Evolutionary conservation across 2,329 filamentous ascomycete species (phyloP), one percentile per base, ranked within the genome.

Genomic region (Stagonosporopsis tanaceti): DNA sequence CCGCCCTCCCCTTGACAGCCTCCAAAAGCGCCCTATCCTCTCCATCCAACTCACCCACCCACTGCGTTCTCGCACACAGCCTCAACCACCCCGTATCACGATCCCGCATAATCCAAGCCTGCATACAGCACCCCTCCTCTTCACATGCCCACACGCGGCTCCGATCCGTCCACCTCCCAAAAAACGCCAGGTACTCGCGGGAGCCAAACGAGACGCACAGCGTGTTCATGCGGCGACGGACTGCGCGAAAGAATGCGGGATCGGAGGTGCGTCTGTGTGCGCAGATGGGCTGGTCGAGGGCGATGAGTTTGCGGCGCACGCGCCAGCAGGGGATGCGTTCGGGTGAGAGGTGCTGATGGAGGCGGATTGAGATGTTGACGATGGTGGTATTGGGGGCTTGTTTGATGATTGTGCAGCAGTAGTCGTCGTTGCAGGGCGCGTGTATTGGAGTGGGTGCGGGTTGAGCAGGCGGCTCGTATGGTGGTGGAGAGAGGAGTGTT

Each of bases 211-310:
- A 52, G 15, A 57, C 47, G 14, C 48, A 57, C 6, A 52, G 28
- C 8, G 54, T 51, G n/a, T 57, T 57, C 30, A 37, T 57, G 2
- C 54, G 37, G 3, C 54, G 54, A 4, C 54, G 47, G 5, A 52
- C 42, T 24, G 47, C 37, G 4, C 54, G 42, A 38, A 57, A 57
- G n/a, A 57, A 57, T 5, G 47, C 54, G 3, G 54, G 54, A 6
- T 57, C 54, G 6, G 54, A 52, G 4, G 54, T 57, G 44, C 38
- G 42, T 17, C 47, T 20, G 20, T 57, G 54, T 9, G 37, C 37
- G 44, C 54, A 57, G 38, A 57, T 57, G 12, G 54, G 54, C 32
- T 57, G 54, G 37, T 57, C 54, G 5, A 57, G 54, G 9, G 54
- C 54, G n/a, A 57, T 50, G 17, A 57, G 48, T 11, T 34, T 52